Base-by-base conservation (phyloP, 129 eudicot genomes). In the Apium graveolens region DNA sequence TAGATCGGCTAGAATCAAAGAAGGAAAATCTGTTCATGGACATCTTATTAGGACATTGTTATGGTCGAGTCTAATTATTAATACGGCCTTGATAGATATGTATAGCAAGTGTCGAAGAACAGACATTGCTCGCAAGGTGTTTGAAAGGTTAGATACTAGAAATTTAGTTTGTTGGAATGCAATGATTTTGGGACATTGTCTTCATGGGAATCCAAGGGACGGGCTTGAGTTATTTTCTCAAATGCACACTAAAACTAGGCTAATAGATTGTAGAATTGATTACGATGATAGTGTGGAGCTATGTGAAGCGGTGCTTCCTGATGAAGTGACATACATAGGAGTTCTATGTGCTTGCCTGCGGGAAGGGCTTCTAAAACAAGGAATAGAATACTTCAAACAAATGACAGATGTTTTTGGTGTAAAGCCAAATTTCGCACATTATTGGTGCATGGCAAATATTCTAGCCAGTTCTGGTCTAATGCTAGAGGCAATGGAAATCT, bases 371-470 rank as follows among this genome's bases (percentile, higher is more conserved):
- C 70, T 95, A 75, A 48, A 77, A 13, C 89, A 95, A 73, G 97
- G 89, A 32, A 82, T 82, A 86, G 80, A 53, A 32, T 86, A 91
- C 80, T 90, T 95, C 71, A 78, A 76, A 51, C 86, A 90, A 82
- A 95, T 91, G 98, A 81, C 83, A 5, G 65, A 86, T 68, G 85
- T 70, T 68, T 88, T 85, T 76, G n/a, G 42, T n/a, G 20, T 95
- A 66, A 87, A 83, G 71, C 97, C 96, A 76, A 90, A 77, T 85
- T 95, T 95, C 49, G 96, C 89, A 42, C 98, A 91, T 86, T 86
- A 81, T 78, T 95, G 96, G 97, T 91, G 98, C 90, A 86, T 95
- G 96, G 98, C 97, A 45, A 95, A 87, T 81, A 86, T 95, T 26
- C 80, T 85, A 75, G 97, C 92, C 43, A 85, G 82, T 74, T 81